Base-by-base conservation (phyloP, 140 eudicot species). In the Senecio squalidus region DNA sequence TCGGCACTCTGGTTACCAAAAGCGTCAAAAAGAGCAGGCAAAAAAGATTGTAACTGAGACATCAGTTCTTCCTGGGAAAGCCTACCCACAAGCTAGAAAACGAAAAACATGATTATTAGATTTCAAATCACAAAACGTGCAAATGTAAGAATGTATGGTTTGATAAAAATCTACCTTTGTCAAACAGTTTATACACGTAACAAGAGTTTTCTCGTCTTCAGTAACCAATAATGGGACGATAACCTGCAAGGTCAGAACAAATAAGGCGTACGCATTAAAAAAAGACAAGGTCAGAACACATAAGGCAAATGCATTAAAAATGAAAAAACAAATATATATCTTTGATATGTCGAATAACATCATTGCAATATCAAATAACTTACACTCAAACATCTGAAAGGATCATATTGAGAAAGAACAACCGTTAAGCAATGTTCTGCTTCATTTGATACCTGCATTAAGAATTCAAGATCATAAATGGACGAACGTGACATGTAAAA, bases 1-100 rank as follows among this genome's bases (percentile, higher is more conserved):
- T 92, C 98, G n/a, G 98, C 96, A 62, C 95, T 92, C 60, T 87
- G 98, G 84, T 81, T 92, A 33, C 98, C 95, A 74, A 92, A 92
- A 57, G 96, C 98, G 53, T 87, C 96, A 73, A 92, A 86, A 57
- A 87, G 88, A 39, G 96, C 87, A 38, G 96, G 98, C 79, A 92
- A 82, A 64, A 92, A 91, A 30, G 96, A 80, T 4, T 91, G 92
- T 48, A 91, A 60, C 52, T 87, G 98, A 15, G 74, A 64, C 89
- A 74, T 87, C 63, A 91, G 56, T 62, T 84, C 96, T 72, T 91
- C 96, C 60, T 81, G 96, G 18, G 98, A 78, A 66, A 91, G 77
- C 81, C 95, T 79, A n/a, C 88, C 84, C 68, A 91, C 98, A 67
- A 91, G 94, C 98, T 91, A 88, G 20, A 66, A 1, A 17, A 55